Evolutionary conservation across 192 early-diverging fungal genomes (phyloP).

Genomic region (Phlyctochytrium bullatum): DNA sequence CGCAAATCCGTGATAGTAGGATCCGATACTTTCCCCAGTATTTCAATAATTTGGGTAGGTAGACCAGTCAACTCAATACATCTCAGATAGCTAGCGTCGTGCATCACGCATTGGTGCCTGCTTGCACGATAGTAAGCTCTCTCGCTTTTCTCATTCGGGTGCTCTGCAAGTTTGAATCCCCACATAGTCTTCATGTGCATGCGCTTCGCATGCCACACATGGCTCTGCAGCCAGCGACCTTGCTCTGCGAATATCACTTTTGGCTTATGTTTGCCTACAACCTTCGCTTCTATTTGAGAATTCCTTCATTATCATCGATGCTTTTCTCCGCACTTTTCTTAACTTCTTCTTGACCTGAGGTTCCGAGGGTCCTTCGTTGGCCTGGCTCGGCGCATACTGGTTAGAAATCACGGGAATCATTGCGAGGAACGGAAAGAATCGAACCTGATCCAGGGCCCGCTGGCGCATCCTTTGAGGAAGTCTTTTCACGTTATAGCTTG

Average conservation of each 20-base stretch:
- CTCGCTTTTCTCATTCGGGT: conserved; percentile 83
- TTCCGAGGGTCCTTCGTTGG: background rate
- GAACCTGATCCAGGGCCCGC: conserved; percentile 71
- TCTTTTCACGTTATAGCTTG: conserved; percentile 91
- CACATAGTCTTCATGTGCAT: conserved; percentile 90
- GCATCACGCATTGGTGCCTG: conserved; percentile 69
- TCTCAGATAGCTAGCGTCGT: conserved; percentile 81
- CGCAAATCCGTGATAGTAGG: conserved; percentile 44
- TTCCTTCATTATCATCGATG: too few relatives aligned
- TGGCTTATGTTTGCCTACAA: too few relatives aligned
- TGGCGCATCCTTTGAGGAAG: conserved; percentile 81
- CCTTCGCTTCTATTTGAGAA: too few relatives aligned
- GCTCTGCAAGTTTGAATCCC: conserved; percentile 75
- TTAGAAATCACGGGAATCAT: too few relatives aligned
- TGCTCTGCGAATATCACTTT: too few relatives aligned
- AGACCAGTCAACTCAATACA: conserved; percentile 71
- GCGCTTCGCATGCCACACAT: conserved; percentile 97
- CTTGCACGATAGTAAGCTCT: conserved; percentile 73
- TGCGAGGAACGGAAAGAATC: background rate
- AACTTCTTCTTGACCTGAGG: conserved; percentile 21
- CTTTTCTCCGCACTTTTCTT: too few relatives aligned
- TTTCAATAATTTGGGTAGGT: conserved; percentile 37
- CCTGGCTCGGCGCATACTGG: too few relatives aligned
- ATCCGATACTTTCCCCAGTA: conserved; percentile 61
- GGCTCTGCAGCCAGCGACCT: conserved; percentile 94